Base-by-base conservation (phyloP, 2,329 filamentous ascomycete species). In the Pseudocercospora eumusae region DNA sequence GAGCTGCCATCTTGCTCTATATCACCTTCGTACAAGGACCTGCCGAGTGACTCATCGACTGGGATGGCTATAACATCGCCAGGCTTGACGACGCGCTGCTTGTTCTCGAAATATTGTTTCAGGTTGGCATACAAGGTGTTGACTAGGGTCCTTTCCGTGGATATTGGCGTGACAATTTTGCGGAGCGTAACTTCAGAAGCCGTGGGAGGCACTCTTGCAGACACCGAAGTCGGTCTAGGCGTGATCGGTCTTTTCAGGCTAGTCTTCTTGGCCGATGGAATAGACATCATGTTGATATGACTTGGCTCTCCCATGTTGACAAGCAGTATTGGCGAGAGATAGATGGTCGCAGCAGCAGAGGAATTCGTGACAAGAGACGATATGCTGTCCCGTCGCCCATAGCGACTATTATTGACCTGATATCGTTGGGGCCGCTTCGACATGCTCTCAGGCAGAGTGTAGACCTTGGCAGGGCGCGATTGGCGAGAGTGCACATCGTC, bases 31-130 rank as follows among this genome's bases (percentile, higher is more conserved):
- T 93, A 93, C 3, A 97, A 82, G 2, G 90, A 89, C 61, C 89
- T 86, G 2, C 92, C 93, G 1, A 98, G 83, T 57, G 88, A 86
- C 57, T 93, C 91, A 71, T 99, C 93, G 27, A 99, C 88, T 2
- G 92, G 88, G 11, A 99, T 89, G 18, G 91, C 93, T 58, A 99
- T 88, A 11, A 97, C 79, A 76, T 99, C 95, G 2, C 93, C 93
- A 44, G 86, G 88, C 71, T 92, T 92, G 42, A 98, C 85, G 11
- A 98, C 84, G 3, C 95, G 86, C 60, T 89, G 85, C 70, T 90
- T 91, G 59, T 86, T 86, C 67, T 96, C 90, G 74, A 99, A 97
- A 73, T 97, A 89, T 42, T 87, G 86, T 74, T 97, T 97, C 45
- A 99, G 77, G 0, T 91, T 92, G 18, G 91, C 88, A 68, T 98